Conservation (phyloP, 345 rosid genomes). For the Mercurialis annua region DNA sequence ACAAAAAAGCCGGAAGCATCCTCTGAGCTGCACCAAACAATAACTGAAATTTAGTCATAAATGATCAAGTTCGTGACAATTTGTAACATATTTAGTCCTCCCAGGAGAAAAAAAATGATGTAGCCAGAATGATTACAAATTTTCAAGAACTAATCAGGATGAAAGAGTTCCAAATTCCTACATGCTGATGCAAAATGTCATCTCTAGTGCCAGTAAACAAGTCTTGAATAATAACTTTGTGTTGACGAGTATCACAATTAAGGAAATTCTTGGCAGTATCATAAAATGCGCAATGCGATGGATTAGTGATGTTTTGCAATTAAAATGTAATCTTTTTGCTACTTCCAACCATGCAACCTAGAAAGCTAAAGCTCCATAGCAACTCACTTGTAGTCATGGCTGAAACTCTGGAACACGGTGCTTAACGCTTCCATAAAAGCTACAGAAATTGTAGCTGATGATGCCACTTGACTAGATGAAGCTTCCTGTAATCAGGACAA, state of each 20-base stretch:
- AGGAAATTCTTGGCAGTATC: neutral
- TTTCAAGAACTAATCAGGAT: neutral
- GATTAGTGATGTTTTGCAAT: neutral
- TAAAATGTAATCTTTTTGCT: constrained; percentile 4
- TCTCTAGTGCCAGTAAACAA: neutral
- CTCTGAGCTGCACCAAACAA: constrained; percentile 65
- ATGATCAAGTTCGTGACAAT: neutral
- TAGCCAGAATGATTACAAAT: neutral
- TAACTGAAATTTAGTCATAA: constrained; percentile 12
- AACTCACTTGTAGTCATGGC: constrained; percentile 84
- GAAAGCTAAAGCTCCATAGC: constrained; percentile 6
- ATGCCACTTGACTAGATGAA: constrained; percentile 86
- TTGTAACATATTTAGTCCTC: neutral
- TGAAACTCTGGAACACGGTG: constrained; percentile 70
- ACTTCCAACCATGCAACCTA: constrained; percentile 11
- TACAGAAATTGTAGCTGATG: constrained; percentile 91
- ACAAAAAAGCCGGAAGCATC: constrained; percentile 98
- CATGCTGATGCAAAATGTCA: neutral
- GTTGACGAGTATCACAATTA: too few species aligned
- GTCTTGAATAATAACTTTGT: neutral
- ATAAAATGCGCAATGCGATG: neutral
- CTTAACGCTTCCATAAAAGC: constrained; percentile 97
- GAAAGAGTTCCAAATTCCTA: neutral
- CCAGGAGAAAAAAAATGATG: neutral
- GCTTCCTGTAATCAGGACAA: constrained; percentile 62